Base-by-base conservation (phyloP, 352 stramenopile species). In the Albugo laibachii region DNA sequence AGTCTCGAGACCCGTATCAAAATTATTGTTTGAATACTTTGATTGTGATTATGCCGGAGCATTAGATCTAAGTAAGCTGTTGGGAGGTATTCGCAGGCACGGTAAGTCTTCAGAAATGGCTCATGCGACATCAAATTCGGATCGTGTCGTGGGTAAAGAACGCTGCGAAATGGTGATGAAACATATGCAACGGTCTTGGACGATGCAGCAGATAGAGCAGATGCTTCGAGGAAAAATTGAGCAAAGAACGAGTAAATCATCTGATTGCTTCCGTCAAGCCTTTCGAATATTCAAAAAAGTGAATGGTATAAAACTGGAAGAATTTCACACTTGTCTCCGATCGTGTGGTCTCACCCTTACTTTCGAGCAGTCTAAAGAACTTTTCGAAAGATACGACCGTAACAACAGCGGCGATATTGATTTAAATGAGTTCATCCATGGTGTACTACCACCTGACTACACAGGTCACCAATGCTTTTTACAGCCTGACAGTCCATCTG, bases 211-310 rank as follows among this genome's bases (percentile, higher is more conserved):
- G 15, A 81, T 87, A 37, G 75, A 87, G 45, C 64, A 71, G 11
- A 87, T 83, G 70, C 53, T 87, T 16, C 72, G 75, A 2, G 66
- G 78, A 34, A 87, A 87, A 57, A 87, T 87, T 36, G 75, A 87
- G 56, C 72, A 87, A 49, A 69, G 66, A 27, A 87, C 75, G 19
- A 85, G 72, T 13, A 50, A 59, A 24, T 87, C 75, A 0, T 83
- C 72, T 0, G 75, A 87, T 45, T 84, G 75, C 46, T 87, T 87
- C 47, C 59, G 75, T 12, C 75, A 87, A 45, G 72, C 75, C 1
- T 84, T 83, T 48, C 62, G 62, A 31, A 83, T 87, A 47, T 87
- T 87, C 50, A 84, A 84, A 38, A 87, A 87, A 42, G 69, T 80
- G 6, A 83, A 80, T 41, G 70, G 70, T n/a, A 87, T 87, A 35